These are phyloP conservation scores for Austroboletus niveus DNA, from an alignment of 1,284 basidiomycete species.

Conservation along the genomic window DNA sequence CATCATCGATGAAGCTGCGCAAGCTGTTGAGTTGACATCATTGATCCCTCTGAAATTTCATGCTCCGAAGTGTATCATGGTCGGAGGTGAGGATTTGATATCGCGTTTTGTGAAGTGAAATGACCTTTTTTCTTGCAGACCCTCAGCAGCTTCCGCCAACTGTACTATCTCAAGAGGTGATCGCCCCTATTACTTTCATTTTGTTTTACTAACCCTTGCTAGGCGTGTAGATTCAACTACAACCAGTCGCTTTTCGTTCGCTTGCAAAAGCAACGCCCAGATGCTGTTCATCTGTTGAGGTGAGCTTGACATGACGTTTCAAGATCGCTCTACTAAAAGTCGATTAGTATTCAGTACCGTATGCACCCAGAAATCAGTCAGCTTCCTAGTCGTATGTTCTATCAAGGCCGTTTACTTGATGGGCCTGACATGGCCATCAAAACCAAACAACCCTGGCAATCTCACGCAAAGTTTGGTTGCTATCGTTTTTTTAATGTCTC, in stretches of 20 bases:
- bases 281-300: slow-evolving; percentile 90
- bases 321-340: slow-evolving; percentile 3
- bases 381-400: slow-evolving; percentile 90
- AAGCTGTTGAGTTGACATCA: slow-evolving; percentile 95
- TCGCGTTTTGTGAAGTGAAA: background rate
- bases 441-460: slow-evolving; percentile 88
- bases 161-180: slow-evolving; percentile 82
- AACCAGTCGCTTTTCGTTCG: slow-evolving; percentile 95
- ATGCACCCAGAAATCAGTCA: slow-evolving; percentile 98
- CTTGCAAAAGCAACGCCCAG: slow-evolving; percentile 75
- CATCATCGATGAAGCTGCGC: slow-evolving; percentile 98
- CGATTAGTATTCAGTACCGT: slow-evolving; percentile 90
- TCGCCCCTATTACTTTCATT: background rate
- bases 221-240: slow-evolving; percentile 81
- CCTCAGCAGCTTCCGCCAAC: slow-evolving; percentile 98
- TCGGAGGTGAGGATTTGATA: slow-evolving; percentile 65
- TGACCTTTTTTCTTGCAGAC: slow-evolving; percentile 48
- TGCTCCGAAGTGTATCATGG: slow-evolving; percentile 86
- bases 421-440: slow-evolving; percentile 87
- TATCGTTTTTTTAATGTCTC: slow-evolving; percentile 89
- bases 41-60: slow-evolving; percentile 94
- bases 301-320: slow-evolving; percentile 32
- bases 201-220: slow-evolving; percentile 10
- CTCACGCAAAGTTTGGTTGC: slow-evolving; percentile 73
- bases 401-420: slow-evolving; percentile 78